Base-by-base conservation (phyloP, 2,329 filamentous ascomycete genomes). In the Chrysoporthe puriensis region DNA sequence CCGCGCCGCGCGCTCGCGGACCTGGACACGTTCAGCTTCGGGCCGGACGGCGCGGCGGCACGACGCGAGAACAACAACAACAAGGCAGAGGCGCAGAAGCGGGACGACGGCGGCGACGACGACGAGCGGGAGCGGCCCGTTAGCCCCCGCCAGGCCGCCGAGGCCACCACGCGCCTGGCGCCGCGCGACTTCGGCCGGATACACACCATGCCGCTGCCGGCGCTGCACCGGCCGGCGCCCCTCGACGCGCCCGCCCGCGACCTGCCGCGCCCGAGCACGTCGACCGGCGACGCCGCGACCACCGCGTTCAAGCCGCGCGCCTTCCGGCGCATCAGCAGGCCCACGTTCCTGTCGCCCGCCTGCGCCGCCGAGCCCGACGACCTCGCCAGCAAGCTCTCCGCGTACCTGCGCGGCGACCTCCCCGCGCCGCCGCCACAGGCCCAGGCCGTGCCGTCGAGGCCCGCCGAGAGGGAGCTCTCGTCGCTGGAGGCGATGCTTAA, bases 321-420 rank as follows among this genome's bases (percentile, higher is more conserved):
- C 3, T 69, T 69, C 65, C 43, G 68, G 36, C 65, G 68, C 44
- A 68, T 69, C 62, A 69, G 68, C 60, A 67, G 68, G 62, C 68
- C 68, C n/a, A 52, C 56, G 9, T 69, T 69, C 66, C 54, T 69
- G 8, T 68, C 68, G 13, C 68, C 68, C 42, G 50, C 40, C 44
- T 62, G 65, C 58, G 61, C 57, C 42, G 43, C 64, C 36, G 44
- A 56, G 7, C 63, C 68, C 4, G 68, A 69, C 40, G 68, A 40
- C 50, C 62, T 70, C 52, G 68, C 68, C 26, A 44, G 60, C 62
- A 56, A 61, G 40, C 68, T 70, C n/a, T 68, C 66, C 13, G 52
- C 67, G 66, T 70, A 62, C 54, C n/a, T 70, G 9, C 66, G 57
- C n/a, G 68, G 66, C 44, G 67, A 65, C 13, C 48, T 61, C 9